Evolutionary conservation across 1,284 basidiomycete genomes (phyloP).

Genomic region (Fomitopsis schrenkii): DNA sequence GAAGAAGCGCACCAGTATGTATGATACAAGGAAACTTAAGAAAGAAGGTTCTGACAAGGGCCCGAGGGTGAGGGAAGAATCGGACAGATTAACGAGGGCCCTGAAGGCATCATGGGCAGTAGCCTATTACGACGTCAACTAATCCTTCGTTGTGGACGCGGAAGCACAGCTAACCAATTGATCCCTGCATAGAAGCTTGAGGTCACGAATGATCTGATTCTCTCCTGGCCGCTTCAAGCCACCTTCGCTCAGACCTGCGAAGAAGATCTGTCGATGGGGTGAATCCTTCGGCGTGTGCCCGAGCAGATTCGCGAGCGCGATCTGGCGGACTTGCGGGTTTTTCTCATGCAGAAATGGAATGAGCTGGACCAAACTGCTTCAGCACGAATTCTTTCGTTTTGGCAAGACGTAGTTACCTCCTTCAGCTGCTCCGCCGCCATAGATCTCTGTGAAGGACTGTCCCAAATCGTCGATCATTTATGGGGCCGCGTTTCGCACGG

Average conservation of each 20-base stretch:
- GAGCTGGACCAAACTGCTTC: slow-evolving; percentile 44
- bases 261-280: slow-evolving; percentile 73
- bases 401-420: slow-evolving; percentile 40
- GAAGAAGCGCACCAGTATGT: slow-evolving; percentile 75
- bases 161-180: slow-evolving; percentile 53
- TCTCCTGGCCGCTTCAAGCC: slow-evolving; percentile 63
- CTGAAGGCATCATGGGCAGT: slow-evolving; percentile 95
- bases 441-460: slow-evolving; percentile 8
- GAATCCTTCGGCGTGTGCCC: slow-evolving; percentile 74
- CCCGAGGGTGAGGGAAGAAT: slow-evolving; percentile 69
- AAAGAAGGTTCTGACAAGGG: slow-evolving; percentile 76
- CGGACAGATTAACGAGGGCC: slow-evolving; percentile 92
- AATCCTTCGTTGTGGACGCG: background rate
- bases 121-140: slow-evolving; percentile 41
- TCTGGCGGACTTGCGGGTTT: slow-evolving; percentile 84
- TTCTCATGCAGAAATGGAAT: slow-evolving; percentile 83
- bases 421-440: slow-evolving; percentile 47
- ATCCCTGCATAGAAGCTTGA: slow-evolving; percentile 85
- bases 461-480: slow-evolving; percentile 2
- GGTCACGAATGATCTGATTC: slow-evolving; percentile 64
- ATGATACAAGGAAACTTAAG: slow-evolving; percentile 82
- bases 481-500: slow-evolving; percentile 21
- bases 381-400: background rate
- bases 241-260: slow-evolving; percentile 49
- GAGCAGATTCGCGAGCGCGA: slow-evolving; percentile 82